A percentile compares a stretch with the other conserved stretches of the same genome.
These are phyloP conservation scores for Candida endomychidarum DNA, from an alignment of 805 yeast species.

Conservation along the genomic window DNA sequence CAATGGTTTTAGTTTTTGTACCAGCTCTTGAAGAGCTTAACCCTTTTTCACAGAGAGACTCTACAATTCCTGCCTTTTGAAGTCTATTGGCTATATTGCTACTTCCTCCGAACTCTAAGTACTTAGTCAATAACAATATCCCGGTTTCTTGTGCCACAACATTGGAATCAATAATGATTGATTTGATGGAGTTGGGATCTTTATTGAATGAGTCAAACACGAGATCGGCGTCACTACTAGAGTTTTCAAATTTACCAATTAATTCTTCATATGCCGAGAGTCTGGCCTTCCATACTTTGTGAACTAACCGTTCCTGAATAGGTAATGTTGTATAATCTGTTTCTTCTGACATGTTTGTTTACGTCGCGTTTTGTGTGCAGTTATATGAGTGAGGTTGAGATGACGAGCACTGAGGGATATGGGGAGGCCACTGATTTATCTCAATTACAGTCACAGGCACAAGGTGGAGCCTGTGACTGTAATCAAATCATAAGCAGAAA, in stretches of 20 bases:
- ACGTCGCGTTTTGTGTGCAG: no score
- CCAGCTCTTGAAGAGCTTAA: constrained; percentile 71
- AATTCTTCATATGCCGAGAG: constrained; percentile 74
- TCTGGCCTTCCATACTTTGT: constrained; percentile 87
- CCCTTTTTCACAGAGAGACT: constrained; percentile 76
- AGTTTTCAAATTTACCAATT: constrained; percentile 47
- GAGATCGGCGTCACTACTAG: constrained; percentile 55
- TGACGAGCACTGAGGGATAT: no score
- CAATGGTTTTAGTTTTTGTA: constrained; percentile 65
- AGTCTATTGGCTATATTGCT: constrained; percentile 39
- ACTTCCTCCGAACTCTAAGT: constrained; percentile 56
- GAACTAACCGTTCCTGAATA: constrained; percentile 61
- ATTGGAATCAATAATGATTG: constrained; percentile 71
- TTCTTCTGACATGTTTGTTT: constrained; percentile 34
- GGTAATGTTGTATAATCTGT: constrained; percentile 52
- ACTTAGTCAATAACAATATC: constrained; percentile 51
- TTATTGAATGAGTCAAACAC: constrained; percentile 51
- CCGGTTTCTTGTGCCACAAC: constrained; percentile 93
- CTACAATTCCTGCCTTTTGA: constrained; percentile 41
- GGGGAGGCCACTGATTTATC: no score
- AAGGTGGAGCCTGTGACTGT: no score
- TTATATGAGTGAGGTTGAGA: background rate
- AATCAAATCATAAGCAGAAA: no score
- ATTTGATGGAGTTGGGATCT: constrained; percentile 56
- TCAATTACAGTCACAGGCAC: no score